Evolutionary conservation across 768 basidiomycete genomes (phyloP), one percentile per base, ranked within the genome.

Genomic region (Suillus subluteus): DNA sequence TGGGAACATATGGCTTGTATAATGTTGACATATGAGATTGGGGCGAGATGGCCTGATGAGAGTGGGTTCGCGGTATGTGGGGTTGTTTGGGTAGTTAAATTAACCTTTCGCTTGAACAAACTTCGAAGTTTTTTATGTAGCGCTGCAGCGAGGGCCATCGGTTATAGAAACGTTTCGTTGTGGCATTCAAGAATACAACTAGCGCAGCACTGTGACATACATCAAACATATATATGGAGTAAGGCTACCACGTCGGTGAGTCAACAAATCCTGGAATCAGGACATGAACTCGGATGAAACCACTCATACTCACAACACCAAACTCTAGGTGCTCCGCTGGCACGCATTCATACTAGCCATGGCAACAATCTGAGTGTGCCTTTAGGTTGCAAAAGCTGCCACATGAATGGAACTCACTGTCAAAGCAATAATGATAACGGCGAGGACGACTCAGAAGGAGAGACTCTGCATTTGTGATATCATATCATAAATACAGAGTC

Each of bases 1-100:
- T 58, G 32, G 70, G 55, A 11, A 66, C 48, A 38, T 72, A 69
- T 66, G 70, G 70, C 15, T 56, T 72, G 68, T 65, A 72, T 18
- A 65, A 41, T 21, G 71, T 48, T 62, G 69, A 65, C 56, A 41
- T 65, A 35, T 18, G 18, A 56, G 37, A 37, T 3, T 37, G 37
- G 37, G 4, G 37, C 9, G 9, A 37, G 37, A 37, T 9, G 37
- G 9, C 37, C 4, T 8, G 54, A 52, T 52, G 54, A 30, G 18
- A 32, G 18, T 18, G 16, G n/a, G 52, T 54, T 54, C 30, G 30
- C 52, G 30, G 15, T 9, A 54, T 30, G 26, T 50, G 4, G 26
- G 3, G 50, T 52, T 52, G 26, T 15, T 52, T 52, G 46, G 46
- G 11, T n/a, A 21, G 8, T 21, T 21, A 44, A 21, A 11, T 37